phyloP scores from a whole-genome alignment of 192 early-diverging fungal genomes.

The Chytriomyces sp. region DNA sequence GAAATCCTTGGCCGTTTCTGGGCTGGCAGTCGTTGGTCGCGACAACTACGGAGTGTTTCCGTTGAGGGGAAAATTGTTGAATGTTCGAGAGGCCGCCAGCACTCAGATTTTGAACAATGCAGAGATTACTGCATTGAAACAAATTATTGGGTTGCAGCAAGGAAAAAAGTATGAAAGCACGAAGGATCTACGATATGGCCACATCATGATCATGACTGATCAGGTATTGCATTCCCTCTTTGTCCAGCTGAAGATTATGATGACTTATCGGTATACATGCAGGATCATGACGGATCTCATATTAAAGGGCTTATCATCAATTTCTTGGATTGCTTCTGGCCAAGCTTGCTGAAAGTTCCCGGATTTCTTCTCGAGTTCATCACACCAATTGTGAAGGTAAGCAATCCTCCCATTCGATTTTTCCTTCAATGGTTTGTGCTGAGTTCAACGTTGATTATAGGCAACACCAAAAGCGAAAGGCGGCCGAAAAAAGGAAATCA shows the following conservation, averaged over 20 bases:
- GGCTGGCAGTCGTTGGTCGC: constrained; percentile 85
- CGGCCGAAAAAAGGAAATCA: constrained; percentile 51
- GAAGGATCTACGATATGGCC: constrained; percentile 86
- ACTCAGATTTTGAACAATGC: constrained; percentile 76
- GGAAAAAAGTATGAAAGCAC: constrained; percentile 75
- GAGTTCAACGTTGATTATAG: constrained; percentile 23
- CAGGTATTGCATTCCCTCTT: constrained; percentile 55
- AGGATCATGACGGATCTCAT: constrained; percentile 86
- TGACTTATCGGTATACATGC: not conserved
- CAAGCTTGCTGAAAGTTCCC: constrained; percentile 84
- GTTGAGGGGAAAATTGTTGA: constrained; percentile 94
- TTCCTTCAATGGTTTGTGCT: constrained; percentile 1
- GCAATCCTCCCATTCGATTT: not conserved
- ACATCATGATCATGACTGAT: constrained; percentile 99
- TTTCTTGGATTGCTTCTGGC: constrained; percentile 93
- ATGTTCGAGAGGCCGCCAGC: constrained; percentile 86
- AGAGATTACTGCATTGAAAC: constrained; percentile 87
- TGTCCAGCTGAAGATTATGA: not conserved
- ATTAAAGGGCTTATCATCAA: constrained; percentile 98
- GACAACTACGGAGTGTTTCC: constrained; percentile 95
- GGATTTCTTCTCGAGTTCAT: constrained; percentile 96
- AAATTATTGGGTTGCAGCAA: constrained; percentile 93
- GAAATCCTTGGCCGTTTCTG: constrained; percentile 85
- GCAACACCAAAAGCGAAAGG: constrained; percentile 59
- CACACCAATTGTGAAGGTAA: constrained; percentile 92